These are phyloP conservation scores for Elaeagnus macrophylla DNA, from an alignment of 306 rosid species.

Conservation along the genomic window DNA sequence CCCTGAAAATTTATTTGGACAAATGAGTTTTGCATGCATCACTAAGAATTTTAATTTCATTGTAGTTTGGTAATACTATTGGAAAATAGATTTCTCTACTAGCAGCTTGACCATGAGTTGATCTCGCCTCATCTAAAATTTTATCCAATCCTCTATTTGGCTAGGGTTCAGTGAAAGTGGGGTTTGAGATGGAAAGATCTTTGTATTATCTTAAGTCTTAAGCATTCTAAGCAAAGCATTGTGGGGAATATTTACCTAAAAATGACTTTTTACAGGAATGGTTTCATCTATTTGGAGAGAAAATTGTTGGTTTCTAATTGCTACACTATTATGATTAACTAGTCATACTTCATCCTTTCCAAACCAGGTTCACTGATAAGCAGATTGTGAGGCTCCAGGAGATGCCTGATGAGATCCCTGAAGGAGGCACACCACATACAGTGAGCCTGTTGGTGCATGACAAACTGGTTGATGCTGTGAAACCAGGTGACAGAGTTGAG, in stretches of 20 bases:
- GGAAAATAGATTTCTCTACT: no score
- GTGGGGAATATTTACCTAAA: neutral
- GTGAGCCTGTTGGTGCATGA: slow-evolving; percentile 94
- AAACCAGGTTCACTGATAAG: slow-evolving; percentile 76
- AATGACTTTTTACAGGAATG: neutral
- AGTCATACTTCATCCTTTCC: slow-evolving; percentile 12
- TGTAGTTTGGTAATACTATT: neutral
- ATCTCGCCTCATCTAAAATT: neutral
- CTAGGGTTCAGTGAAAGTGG: neutral
- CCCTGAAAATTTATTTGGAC: no score
- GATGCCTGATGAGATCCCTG: slow-evolving; percentile 97
- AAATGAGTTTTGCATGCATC: no score
- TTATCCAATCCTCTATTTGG: neutral
- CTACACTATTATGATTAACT: slow-evolving; percentile 8
- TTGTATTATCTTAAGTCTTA: neutral
- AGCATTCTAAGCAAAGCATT: neutral
- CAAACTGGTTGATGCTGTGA: slow-evolving; percentile 86
- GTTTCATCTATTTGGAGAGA: neutral
- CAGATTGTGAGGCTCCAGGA: slow-evolving; percentile 97
- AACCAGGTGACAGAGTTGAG: slow-evolving; percentile 98
- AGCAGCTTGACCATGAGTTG: neutral
- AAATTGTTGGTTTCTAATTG: slow-evolving; percentile 8
- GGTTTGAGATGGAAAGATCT: neutral
- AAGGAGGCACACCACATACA: slow-evolving; percentile 97
- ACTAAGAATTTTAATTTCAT: no score